A percentile compares a stretch with the other conserved stretches of the same genome.
Conservation (phyloP, 345 rosid species). For the Gossypium arboreum region DNA sequence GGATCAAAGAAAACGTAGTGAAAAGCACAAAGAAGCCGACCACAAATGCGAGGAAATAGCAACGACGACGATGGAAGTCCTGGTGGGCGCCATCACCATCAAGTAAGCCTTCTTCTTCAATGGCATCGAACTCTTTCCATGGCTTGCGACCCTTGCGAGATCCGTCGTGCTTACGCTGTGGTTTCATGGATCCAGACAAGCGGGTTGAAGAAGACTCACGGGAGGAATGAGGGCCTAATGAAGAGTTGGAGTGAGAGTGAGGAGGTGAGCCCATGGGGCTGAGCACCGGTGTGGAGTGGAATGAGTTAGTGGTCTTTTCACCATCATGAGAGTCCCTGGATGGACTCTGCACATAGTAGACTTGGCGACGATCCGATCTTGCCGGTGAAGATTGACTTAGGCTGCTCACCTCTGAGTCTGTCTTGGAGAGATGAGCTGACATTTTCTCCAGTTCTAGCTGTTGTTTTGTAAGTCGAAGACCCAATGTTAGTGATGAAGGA, state of each 20-base stretch:
- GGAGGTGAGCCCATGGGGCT: constrained; percentile 73
- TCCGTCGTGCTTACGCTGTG: constrained; percentile 28
- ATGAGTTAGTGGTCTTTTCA: constrained; percentile 60
- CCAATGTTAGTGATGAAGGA: neutral
- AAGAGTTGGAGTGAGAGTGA: constrained; percentile 70
- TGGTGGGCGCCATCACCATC: constrained; percentile 22
- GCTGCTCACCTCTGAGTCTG: constrained; percentile 68
- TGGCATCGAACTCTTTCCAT: constrained; percentile 58
- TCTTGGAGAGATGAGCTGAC: constrained; percentile 49
- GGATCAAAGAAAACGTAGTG: constrained; percentile 48
- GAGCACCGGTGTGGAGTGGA: constrained; percentile 58
- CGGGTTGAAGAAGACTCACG: constrained; percentile 68
- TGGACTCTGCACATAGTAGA: constrained; percentile 74
- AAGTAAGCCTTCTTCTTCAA: constrained; percentile 70
- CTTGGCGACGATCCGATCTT: constrained; percentile 39
- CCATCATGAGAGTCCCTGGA: constrained; percentile 70
- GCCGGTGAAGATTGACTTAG: constrained; percentile 50
- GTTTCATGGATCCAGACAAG: constrained; percentile 49
- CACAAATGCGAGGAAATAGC: constrained; percentile 48
- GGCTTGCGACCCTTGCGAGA: constrained; percentile 25
- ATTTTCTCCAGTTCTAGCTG: constrained; percentile 4
- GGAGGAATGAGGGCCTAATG: constrained; percentile 60
- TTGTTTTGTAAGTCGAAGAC: neutral
- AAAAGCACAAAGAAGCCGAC: constrained; percentile 50
- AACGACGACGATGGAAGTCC: constrained; percentile 38